Evolutionary conservation across 306 rosid genomes (phyloP).

Genomic region (Amphicarpaea edgeworthii): DNA sequence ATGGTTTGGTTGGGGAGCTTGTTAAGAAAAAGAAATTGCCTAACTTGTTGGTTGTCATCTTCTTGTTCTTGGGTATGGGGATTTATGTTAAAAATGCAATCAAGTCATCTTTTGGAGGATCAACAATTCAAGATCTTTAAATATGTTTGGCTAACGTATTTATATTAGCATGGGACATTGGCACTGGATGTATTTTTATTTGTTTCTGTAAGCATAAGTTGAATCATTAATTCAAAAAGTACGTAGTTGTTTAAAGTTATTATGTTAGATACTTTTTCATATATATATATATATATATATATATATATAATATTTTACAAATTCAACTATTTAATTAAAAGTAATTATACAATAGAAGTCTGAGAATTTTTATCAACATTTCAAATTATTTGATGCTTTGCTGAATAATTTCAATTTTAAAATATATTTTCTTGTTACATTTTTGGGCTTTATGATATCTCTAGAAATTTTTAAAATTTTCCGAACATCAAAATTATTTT

Average conservation of each 20-base stretch:
- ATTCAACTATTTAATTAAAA: no score
- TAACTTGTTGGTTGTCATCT: constrained; percentile 28
- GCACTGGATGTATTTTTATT: neutral
- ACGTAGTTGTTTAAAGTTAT: neutral
- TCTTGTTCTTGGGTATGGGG: constrained; percentile 42
- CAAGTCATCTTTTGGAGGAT: constrained; percentile 30
- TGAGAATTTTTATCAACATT: no score
- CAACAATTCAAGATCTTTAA: constrained; percentile 29
- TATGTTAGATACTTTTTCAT: no score
- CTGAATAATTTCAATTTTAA: no score
- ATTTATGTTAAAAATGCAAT: constrained; percentile 35
- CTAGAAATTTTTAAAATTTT: no score
- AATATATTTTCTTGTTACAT: no score
- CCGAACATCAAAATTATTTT: no score
- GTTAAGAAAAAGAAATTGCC: constrained; percentile 29
- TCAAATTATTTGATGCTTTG: no score
- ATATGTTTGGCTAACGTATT: neutral
- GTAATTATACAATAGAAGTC: no score
- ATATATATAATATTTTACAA: no score
- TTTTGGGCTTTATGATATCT: no score
- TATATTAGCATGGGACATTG: neutral
- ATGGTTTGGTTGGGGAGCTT: constrained; percentile 4
- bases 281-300: no score
- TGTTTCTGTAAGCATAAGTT: neutral
- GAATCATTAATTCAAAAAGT: neutral